Base-by-base conservation (phyloP, 208 protist genomes). In the Leptomonas pyrrhocoris region DNA sequence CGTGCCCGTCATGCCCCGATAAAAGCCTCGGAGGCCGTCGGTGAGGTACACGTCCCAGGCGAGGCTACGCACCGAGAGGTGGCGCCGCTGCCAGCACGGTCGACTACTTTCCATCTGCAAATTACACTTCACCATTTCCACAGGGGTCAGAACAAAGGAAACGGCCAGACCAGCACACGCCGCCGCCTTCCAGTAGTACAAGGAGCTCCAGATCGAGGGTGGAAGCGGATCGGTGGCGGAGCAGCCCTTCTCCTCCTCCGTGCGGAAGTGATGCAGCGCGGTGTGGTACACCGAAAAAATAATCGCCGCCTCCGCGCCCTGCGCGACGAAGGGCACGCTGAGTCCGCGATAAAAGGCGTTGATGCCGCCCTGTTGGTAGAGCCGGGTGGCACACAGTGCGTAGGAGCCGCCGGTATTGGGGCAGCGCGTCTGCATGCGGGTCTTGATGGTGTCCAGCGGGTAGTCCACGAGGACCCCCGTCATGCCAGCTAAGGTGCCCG, bases 391-490 rank as follows among this genome's bases (percentile, higher is more conserved):
- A 55, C 84, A 92, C 42, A 89, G 55, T 40, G 30, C 31, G 66
- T 89, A 92, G 31, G 54, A 62, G 64, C 12, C 19, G n/a, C 6
- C 54, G 5, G n/a, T 25, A 30, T 12, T 27, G 13, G 23, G 11
- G 28, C 64, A 67, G 56, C 76, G 50, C 18, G 79, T 77, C 58
- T 96, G 89, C 73, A 94, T 80, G 28, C 82, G 86, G 28, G 89
- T 90, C 68, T 96, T 96, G 5, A 94, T 18, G 18, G 89, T 94
- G 70, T 96, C 92, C n/a, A 96, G 73, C 18, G 89, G 92, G 73
- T 93, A 96, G 64, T 96, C 91, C 2, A 91, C 43, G 18, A 92
- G 54, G 9, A 91, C 88, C 2, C 77, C 81, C 16, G 75, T 77
- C 58, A 86, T 79, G 15, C 91, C 88, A 21, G 86, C 86, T 9